phyloP scores from a whole-genome alignment of 1,284 basidiomycete genomes.

The Irpex rosettiformis region DNA sequence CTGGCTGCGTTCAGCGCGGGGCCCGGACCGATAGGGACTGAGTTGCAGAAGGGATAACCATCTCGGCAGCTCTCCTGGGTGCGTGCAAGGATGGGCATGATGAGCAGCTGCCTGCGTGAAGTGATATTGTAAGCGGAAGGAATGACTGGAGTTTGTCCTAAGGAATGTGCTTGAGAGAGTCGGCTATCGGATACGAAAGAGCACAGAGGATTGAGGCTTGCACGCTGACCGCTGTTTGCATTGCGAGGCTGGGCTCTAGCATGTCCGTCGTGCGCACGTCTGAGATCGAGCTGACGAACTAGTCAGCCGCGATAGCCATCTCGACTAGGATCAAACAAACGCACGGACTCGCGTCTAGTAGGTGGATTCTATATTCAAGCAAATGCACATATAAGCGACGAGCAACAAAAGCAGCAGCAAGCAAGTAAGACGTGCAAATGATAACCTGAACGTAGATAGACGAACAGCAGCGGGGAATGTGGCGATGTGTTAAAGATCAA shows the following conservation, averaged over 20 bases:
- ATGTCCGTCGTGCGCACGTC: background rate
- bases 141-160: background rate
- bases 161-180: background rate
- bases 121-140: background rate
- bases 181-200: background rate
- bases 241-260: background rate
- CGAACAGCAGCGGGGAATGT: background rate
- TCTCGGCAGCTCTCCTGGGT: slow-evolving; percentile 7
- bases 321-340: too few relatives aligned
- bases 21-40: slow-evolving; percentile 15
- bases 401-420: background rate
- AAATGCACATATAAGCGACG: background rate
- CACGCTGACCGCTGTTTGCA: background rate
- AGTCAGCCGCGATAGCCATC: too few relatives aligned
- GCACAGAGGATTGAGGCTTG: background rate
- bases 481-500: background rate
- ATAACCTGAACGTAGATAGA: background rate
- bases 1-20: slow-evolving; percentile 14
- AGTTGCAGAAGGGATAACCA: slow-evolving; percentile 7
- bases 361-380: background rate
- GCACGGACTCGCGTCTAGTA: background rate
- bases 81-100: slow-evolving; percentile 6
- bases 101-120: background rate
- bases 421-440: background rate
- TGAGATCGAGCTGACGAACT: background rate